Conservation (phyloP, 2,329 filamentous ascomycete genomes). For the Colletotrichum spinosum region DNA sequence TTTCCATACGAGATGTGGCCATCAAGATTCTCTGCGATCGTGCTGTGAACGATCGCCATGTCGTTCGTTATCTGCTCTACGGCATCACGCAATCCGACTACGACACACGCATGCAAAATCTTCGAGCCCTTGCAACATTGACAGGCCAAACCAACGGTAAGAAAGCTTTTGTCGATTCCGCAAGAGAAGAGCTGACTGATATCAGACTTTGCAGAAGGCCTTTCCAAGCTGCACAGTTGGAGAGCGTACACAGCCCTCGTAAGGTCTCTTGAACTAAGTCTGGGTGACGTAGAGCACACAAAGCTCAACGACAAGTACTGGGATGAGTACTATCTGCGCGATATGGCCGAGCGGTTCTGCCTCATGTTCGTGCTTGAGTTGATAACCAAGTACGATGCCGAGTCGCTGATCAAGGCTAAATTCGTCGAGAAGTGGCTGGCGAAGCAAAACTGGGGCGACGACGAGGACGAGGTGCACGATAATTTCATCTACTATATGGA, state of each 20-base stretch:
- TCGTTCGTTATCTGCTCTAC: constrained; percentile 63
- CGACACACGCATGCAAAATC: constrained; percentile 66
- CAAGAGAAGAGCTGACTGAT: constrained; percentile 39
- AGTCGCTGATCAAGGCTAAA: constrained; percentile 69
- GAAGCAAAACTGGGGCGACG: constrained; percentile 76
- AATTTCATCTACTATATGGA: constrained; percentile 66
- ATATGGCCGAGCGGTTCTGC: constrained; percentile 70
- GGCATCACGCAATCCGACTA: constrained; percentile 71
- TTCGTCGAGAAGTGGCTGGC: constrained; percentile 81
- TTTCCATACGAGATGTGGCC: constrained; percentile 77
- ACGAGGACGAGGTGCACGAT: constrained; percentile 60
- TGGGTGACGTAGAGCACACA: constrained; percentile 62
- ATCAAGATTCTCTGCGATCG: constrained; percentile 68
- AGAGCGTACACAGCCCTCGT: constrained; percentile 69
- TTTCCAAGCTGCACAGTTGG: constrained; percentile 61
- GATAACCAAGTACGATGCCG: constrained; percentile 68
- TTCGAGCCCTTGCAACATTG: constrained; percentile 68
- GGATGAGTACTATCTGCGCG: constrained; percentile 73
- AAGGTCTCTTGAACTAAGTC: constrained; percentile 68
- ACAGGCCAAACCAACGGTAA: constrained; percentile 51
- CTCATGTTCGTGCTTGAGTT: constrained; percentile 69
- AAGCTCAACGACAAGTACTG: constrained; percentile 66
- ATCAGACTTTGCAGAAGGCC: constrained; percentile 47
- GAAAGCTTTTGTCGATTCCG: neutral
- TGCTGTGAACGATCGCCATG: constrained; percentile 68